Evolutionary conservation across 2,329 filamentous ascomycete species (phyloP).

Genomic region (Pseudocercospora fuligena): DNA sequence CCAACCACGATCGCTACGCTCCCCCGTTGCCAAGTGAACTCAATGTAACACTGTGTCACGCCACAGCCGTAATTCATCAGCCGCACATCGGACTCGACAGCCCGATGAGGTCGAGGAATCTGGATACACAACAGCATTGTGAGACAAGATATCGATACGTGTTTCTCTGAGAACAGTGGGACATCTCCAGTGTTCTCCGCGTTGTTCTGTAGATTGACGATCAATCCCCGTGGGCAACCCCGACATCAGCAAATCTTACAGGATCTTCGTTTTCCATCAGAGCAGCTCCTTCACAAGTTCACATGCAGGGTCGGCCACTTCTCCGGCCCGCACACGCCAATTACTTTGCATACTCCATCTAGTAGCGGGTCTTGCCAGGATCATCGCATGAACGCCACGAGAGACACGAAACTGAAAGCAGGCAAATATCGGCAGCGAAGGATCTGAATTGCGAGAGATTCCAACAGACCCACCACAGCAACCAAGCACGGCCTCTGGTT

Average conservation of each 20-base stretch:
- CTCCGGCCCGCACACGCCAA: not conserved
- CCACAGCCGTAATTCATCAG: not conserved
- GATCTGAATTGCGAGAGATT: conserved; percentile 8
- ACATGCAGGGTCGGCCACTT: not conserved
- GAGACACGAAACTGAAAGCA: conserved; percentile 3
- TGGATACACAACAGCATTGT: not conserved
- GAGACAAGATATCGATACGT: not conserved
- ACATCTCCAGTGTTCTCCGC: not conserved
- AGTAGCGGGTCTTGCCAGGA: not conserved
- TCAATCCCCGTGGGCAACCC: not conserved
- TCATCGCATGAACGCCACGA: conserved; percentile 10
- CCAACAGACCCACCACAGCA: conserved; percentile 3
- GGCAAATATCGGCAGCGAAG: conserved; percentile 2
- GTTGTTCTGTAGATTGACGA: not conserved
- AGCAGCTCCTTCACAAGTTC: not conserved
- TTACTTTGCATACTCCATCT: not conserved
- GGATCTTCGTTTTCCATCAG: not conserved
- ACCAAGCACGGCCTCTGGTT: not conserved
- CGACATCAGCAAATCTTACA: not conserved
- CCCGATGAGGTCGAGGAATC: not conserved
- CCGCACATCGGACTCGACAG: not conserved
- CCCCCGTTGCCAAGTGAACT: not conserved
- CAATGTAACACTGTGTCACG: not conserved
- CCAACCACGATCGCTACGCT: not conserved
- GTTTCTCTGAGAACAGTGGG: not conserved